phyloP scores from a whole-genome alignment of 2,329 filamentous ascomycete genomes.

The Cytospora mali region DNA sequence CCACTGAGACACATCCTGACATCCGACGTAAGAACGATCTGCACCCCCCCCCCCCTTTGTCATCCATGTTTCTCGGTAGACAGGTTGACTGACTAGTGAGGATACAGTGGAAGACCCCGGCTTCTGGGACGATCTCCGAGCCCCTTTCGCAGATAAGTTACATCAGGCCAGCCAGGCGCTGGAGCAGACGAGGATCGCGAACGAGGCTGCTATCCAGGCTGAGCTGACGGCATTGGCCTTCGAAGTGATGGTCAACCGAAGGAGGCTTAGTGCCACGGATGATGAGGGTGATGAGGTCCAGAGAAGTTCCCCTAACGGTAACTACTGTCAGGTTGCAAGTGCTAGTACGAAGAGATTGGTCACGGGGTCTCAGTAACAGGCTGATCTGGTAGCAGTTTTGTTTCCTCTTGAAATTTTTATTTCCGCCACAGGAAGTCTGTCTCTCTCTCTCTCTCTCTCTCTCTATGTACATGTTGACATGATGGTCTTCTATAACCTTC shows the following conservation, averaged over 20 bases:
- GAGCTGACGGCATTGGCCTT: constrained; percentile 24
- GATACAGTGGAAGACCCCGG: constrained; percentile 11
- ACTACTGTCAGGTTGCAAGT: too few species aligned
- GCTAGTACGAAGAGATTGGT: neutral
- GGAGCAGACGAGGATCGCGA: constrained; percentile 11
- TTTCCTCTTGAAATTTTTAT: neutral
- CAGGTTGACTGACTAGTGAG: neutral
- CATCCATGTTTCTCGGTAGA: neutral
- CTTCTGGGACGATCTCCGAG: constrained; percentile 23
- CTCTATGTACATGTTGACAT: too few species aligned
- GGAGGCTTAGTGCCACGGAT: constrained; percentile 19
- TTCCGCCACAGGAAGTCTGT: neutral
- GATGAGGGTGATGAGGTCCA: constrained; percentile 9
- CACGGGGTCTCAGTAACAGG: neutral
- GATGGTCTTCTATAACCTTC: too few species aligned
- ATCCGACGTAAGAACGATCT: constrained; percentile 19
- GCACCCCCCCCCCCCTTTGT: neutral
- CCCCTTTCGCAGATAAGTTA: constrained; percentile 22
- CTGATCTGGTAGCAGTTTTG: neutral
- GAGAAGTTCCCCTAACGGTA: neutral
- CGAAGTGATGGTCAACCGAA: constrained; percentile 22
- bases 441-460: neutral
- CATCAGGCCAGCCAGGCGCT: constrained; percentile 19
- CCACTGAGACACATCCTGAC: constrained; percentile 27
- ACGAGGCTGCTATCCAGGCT: constrained; percentile 20